Evolutionary conservation across 177 flowering plant species (phyloP).

Genomic region (Tripterygium wilfordii): DNA sequence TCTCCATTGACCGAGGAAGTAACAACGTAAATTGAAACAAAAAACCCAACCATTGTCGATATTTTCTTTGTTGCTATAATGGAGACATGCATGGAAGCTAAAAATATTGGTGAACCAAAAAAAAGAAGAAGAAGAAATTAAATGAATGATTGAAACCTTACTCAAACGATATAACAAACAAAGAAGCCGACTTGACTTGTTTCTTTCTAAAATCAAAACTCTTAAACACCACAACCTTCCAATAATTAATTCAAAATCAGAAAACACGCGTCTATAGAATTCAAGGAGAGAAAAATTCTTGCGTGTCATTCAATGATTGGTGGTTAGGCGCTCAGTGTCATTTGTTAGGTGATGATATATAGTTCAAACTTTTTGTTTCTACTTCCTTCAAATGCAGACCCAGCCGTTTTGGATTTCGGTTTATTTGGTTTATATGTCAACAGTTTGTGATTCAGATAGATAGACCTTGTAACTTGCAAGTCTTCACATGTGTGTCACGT

Average conservation of each 20-base stretch:
- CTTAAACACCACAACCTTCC: too few relatives aligned
- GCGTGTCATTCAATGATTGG: constrained; percentile 11
- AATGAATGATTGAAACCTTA: background rate
- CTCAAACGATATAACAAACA: constrained; percentile 11
- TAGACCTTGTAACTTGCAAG: background rate
- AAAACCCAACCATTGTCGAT: background rate
- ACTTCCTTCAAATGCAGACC: background rate
- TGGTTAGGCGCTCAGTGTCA: constrained; percentile 11
- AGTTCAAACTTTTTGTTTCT: too few relatives aligned
- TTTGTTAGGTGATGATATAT: background rate
- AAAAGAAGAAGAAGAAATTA: background rate
- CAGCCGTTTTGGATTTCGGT: background rate
- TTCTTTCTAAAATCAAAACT: background rate
- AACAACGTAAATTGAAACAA: background rate
- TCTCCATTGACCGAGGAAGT: constrained; percentile 7
- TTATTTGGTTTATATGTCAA: constrained; percentile 3
- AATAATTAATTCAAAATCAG: too few relatives aligned
- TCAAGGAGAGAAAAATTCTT: too few relatives aligned
- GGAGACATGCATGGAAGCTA: too few relatives aligned
- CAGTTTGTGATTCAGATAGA: constrained; percentile 7
- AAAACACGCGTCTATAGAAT: too few relatives aligned
- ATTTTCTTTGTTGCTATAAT: too few relatives aligned
- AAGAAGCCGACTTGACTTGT: constrained; percentile 13
- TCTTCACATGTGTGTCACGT: background rate
- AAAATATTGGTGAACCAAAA: too few relatives aligned